Evolutionary conservation across 352 stramenopile species (phyloP), one percentile per base, ranked within the genome.

Genomic region (Phytophthora lateralis): DNA sequence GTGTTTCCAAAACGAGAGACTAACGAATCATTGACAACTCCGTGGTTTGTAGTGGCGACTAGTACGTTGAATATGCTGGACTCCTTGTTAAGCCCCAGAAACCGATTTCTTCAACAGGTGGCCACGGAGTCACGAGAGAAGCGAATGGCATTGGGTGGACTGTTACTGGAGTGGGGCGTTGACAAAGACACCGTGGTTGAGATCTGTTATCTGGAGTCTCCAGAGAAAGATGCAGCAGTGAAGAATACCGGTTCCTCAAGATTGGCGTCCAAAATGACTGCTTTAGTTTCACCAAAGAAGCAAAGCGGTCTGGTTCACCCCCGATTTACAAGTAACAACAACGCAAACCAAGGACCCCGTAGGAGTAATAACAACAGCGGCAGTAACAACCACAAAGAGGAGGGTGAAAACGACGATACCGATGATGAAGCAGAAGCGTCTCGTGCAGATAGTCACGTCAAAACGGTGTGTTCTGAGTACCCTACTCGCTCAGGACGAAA

Each of bases 101-200:
- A 63, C 17, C 51, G 47, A 1, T 60, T 68, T 35, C 54, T 85
- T 32, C 64, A 80, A 46, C 64, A 79, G 46, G 26, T 81, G 9
- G 63, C 73, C 18, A 69, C 65, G 12, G 73, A 82, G 14, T 74
- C 70, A 11, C 63, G 68, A 10, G 73, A 82, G 50, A 82, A 61
- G 46, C 66, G 71, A 1, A 64, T 87, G 47, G 24, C 76, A 26
- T 61, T 89, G 5, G 81, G 77, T 29, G 73, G 70, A 11, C 35
- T 84, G 35, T 51, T 89, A 14, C 66, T 89, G 8, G 74, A 89
- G 18, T 89, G 80, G 80, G 60, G 66, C 2, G 66, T 84, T 29
- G 66, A 73, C 18, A 73, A 78, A 37, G 71, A 82, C 15, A 49
- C 74, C n/a, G 64, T 89, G 4, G 60, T 89, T 21, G 71, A 82